Evolutionary conservation across 148 eudicot species (phyloP).

Genomic region (Amaranthus cruentus): DNA sequence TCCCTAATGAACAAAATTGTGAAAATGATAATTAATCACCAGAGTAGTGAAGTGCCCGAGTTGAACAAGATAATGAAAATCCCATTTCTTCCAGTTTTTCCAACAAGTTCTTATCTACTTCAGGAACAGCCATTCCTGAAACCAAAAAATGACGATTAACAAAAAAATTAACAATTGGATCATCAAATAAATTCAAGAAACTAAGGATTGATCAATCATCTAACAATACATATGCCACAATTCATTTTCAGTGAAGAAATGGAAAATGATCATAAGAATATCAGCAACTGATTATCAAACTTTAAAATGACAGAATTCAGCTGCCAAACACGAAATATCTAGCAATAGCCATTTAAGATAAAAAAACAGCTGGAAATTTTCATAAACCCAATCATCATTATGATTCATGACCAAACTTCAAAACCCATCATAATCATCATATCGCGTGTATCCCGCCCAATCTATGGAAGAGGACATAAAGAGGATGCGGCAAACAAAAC

Average conservation of each 20-base stretch:
- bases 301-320: too few species aligned
- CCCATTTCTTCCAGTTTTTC: constrained; percentile 71
- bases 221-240: not conserved
- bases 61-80: constrained; percentile 53
- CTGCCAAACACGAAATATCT: not conserved
- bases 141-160: constrained; percentile 5
- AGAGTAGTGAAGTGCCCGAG: constrained; percentile 59
- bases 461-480: too few species aligned
- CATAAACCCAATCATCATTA: not conserved
- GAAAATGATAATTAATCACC: constrained; percentile 39
- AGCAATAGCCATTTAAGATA: not conserved
- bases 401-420: not conserved
- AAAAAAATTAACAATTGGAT: not conserved
- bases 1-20: not conserved
- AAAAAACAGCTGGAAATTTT: not conserved
- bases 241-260: not conserved
- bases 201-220: not conserved
- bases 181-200: not conserved
- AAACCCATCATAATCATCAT: not conserved
- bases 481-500: not conserved
- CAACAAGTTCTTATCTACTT: constrained; percentile 54
- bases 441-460: too few species aligned
- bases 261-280: not conserved
- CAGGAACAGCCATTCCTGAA: constrained; percentile 60
- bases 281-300: too few species aligned